phyloP scores from a whole-genome alignment of 1,284 basidiomycete species.

The Rhodofomes roseus region DNA sequence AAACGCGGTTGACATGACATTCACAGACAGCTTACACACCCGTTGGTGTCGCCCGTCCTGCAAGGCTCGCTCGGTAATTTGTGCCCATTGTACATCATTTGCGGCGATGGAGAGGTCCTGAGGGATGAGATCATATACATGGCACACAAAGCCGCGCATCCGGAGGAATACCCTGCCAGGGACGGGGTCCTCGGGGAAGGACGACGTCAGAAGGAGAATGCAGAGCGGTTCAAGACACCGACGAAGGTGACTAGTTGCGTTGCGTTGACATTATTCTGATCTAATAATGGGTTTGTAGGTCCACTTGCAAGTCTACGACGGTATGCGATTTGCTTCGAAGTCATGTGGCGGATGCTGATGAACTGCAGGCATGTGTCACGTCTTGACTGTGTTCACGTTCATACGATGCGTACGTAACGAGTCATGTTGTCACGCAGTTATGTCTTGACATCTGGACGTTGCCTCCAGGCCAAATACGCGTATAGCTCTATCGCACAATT shows the following conservation, averaged over 20 bases:
- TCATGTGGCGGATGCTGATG: background rate
- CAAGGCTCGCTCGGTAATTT: slow-evolving; percentile 81
- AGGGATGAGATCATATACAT: slow-evolving; percentile 81
- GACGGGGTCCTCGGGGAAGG: slow-evolving; percentile 49
- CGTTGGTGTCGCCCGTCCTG: slow-evolving; percentile 74
- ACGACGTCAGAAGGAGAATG: slow-evolving; percentile 49
- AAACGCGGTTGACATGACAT: background rate
- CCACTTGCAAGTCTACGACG: slow-evolving; percentile 73
- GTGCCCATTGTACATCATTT: slow-evolving; percentile 77
- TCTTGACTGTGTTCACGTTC: slow-evolving; percentile 71
- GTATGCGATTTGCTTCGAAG: slow-evolving; percentile 22
- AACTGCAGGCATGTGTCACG: slow-evolving; percentile 56
- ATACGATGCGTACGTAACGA: slow-evolving; percentile 45
- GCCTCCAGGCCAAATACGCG: slow-evolving; percentile 48
- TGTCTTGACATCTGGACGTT: background rate
- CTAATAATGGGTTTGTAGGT: slow-evolving; percentile 35
- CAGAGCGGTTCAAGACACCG: slow-evolving; percentile 52
- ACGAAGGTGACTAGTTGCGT: slow-evolving; percentile 49
- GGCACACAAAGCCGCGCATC: slow-evolving; percentile 83
- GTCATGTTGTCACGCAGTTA: background rate
- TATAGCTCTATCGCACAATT: slow-evolving; percentile 57
- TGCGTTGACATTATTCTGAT: background rate
- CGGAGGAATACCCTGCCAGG: slow-evolving; percentile 63
- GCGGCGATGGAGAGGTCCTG: slow-evolving; percentile 77
- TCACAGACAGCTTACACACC: slow-evolving; percentile 71